Percentiles rank a stretch among this genome's conserved stretches.
Evolutionary conservation across 2,329 filamentous ascomycete genomes (phyloP).

Genomic region (Chalaropsis thielavioides): DNA sequence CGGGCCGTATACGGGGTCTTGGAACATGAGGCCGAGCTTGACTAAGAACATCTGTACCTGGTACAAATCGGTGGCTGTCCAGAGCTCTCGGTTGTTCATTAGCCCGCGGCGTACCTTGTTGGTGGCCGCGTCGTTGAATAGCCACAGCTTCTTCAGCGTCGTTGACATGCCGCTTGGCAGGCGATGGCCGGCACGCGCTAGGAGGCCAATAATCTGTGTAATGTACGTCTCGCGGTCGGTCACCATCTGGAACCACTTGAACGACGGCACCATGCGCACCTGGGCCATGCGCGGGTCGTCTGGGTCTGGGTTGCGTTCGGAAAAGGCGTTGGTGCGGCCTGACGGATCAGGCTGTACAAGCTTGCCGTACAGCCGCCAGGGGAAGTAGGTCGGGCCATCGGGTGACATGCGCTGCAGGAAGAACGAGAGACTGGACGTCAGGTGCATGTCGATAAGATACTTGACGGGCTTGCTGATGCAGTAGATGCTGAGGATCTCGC

Average conservation of each 20-base stretch:
- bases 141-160: conserved; percentile 54
- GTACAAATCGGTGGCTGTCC: conserved; percentile 46
- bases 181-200: conserved; percentile 44
- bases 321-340: conserved; percentile 28
- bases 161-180: conserved; percentile 34
- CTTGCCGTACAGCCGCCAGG: conserved; percentile 42
- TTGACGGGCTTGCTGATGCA: conserved; percentile 49
- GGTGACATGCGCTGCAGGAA: conserved; percentile 42
- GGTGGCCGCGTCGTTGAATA: conserved; percentile 52
- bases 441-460: conserved; percentile 41
- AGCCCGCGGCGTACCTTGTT: conserved; percentile 39
- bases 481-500: conserved; percentile 50
- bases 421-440: conserved; percentile 42
- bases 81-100: conserved; percentile 38
- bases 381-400: conserved; percentile 42
- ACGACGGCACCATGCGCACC: conserved; percentile 41
- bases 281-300: conserved; percentile 18
- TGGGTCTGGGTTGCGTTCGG: conserved; percentile 19
- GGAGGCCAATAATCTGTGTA: conserved; percentile 46
- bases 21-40: conserved; percentile 58
- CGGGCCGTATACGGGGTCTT: conserved; percentile 44
- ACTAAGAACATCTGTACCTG: conserved; percentile 50
- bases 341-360: conserved; percentile 47
- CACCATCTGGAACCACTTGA: conserved; percentile 56
- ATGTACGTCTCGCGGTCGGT: conserved; percentile 41